phyloP scores from a whole-genome alignment of 495 filamentous ascomycete genomes.

The Rhypophila decipiens region DNA sequence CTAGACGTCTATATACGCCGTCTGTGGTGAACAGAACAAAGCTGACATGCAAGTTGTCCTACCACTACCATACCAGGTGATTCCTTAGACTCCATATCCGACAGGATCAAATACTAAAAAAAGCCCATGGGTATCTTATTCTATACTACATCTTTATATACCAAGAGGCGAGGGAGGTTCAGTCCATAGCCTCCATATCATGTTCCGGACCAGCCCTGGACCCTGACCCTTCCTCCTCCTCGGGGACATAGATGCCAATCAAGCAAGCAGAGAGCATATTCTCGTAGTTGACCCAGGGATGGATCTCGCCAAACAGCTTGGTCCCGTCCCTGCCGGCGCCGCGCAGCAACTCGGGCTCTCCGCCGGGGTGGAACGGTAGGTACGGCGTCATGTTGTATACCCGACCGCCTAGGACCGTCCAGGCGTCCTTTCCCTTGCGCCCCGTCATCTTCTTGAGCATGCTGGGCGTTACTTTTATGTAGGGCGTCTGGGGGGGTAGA shows the following conservation, averaged over 20 bases:
- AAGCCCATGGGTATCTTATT: too few relatives aligned
- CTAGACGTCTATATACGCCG: too few relatives aligned
- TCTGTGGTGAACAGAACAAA: neutral
- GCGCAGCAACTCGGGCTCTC: constrained; percentile 75
- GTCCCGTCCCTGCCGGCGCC: constrained; percentile 72
- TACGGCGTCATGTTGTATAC: constrained; percentile 95
- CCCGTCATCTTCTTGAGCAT: constrained; percentile 70
- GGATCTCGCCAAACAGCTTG: constrained; percentile 81
- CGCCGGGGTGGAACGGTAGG: constrained; percentile 84
- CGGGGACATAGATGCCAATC: constrained; percentile 77
- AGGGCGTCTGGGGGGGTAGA: constrained; percentile 33
- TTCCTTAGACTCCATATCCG: neutral
- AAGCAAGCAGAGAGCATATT: constrained; percentile 82
- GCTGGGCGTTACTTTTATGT: constrained; percentile 65
- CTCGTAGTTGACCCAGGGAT: constrained; percentile 98
- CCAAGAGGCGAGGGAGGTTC: neutral
- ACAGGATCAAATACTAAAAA: too few relatives aligned
- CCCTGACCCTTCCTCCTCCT: constrained; percentile 51
- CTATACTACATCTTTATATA: neutral
- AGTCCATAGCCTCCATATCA: constrained; percentile 67
- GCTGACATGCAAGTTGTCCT: neutral
- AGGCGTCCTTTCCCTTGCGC: constrained; percentile 75
- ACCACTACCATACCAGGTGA: constrained; percentile 12
- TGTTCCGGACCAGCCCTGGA: constrained; percentile 18
- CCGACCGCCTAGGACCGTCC: constrained; percentile 77